Conservation (phyloP, 495 filamentous ascomycete genomes). For the Poronia punctata region DNA sequence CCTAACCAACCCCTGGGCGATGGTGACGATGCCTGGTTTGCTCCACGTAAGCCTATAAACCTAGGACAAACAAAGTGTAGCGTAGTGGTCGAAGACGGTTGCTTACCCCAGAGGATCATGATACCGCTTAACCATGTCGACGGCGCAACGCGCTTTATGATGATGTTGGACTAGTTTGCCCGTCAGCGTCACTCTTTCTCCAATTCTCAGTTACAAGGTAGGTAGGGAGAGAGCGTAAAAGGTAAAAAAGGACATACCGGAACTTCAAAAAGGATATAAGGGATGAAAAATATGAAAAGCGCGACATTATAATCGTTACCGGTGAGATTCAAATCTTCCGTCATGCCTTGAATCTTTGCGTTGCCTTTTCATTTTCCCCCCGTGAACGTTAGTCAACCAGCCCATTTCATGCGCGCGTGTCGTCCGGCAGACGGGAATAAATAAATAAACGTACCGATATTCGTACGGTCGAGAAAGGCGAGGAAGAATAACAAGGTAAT, state of each 20-base stretch:
- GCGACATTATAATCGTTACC: conserved; percentile 56
- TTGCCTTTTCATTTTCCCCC: conserved; percentile 35
- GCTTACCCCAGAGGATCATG: conserved; percentile 51
- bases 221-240: conserved; percentile 58
- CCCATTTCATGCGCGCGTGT: conserved; percentile 38
- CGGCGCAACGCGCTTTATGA: conserved; percentile 58
- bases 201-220: conserved; percentile 30
- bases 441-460: conserved; percentile 70
- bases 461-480: conserved; percentile 51
- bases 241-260: conserved; percentile 31
- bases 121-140: conserved; percentile 53
- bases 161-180: conserved; percentile 43
- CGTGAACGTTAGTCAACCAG: not conserved
- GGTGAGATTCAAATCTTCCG: conserved; percentile 42
- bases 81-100: not conserved
- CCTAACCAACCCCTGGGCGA: conserved; percentile 51
- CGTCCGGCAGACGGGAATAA: conserved; percentile 47
- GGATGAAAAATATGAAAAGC: conserved; percentile 68
- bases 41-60: not conserved
- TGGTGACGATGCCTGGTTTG: conserved; percentile 31
- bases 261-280: conserved; percentile 37
- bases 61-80: not conserved
- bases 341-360: conserved; percentile 53
- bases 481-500: conserved; percentile 16
- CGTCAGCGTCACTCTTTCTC: no score